These are phyloP conservation scores for Magnolia changhungtana DNA, from an alignment of 164 flowering plant species.

Conservation along the genomic window DNA sequence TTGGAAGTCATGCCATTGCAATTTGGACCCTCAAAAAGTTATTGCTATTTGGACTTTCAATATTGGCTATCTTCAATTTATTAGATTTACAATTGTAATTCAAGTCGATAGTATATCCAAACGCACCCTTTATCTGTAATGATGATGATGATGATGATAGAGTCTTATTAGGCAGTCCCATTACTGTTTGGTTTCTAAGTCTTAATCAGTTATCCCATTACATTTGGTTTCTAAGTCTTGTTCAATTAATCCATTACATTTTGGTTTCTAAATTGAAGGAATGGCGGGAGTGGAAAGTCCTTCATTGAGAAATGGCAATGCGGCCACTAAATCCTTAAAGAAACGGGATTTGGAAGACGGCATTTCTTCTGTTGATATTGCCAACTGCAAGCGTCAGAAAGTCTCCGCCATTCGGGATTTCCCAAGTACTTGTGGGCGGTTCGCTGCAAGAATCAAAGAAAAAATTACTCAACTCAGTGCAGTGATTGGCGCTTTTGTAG, in stretches of 20 bases:
- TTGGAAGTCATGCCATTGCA: neutral
- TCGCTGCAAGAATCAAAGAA: constrained; percentile 6
- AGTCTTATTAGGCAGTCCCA: neutral
- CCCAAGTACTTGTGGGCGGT: constrained; percentile 47
- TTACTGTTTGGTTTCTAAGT: neutral
- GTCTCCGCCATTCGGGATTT: constrained; percentile 55
- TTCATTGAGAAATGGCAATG: neutral
- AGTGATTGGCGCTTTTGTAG: neutral
- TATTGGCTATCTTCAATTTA: neutral
- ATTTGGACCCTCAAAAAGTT: neutral
- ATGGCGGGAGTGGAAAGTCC: neutral
- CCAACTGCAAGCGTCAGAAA: constrained; percentile 43
- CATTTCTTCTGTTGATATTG: neutral
- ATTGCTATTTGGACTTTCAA: neutral
- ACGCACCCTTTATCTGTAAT: too few species aligned
- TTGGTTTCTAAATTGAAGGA: neutral
- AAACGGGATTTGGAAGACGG: neutral
- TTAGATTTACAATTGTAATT: neutral
- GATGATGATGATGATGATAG: too few species aligned
- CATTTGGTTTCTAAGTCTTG: neutral
- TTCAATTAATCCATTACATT: neutral
- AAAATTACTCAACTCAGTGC: neutral
- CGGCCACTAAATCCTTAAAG: neutral
- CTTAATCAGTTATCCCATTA: neutral
- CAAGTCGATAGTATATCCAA: too few species aligned